Base-by-base conservation (phyloP, 208 protist genomes). In the Crithidia brevicula region DNA sequence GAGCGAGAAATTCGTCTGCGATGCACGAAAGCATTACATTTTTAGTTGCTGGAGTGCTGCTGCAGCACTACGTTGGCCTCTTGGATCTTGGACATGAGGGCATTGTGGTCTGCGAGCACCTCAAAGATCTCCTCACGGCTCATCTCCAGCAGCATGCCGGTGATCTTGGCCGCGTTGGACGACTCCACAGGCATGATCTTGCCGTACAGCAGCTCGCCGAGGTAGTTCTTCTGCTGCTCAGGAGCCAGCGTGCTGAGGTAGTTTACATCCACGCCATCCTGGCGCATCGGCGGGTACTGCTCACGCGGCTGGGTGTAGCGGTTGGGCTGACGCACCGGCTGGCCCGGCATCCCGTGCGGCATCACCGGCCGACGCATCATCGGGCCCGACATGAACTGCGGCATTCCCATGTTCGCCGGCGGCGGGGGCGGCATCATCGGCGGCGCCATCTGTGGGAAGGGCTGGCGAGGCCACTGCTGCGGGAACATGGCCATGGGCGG, bases 101-200 rank as follows among this genome's bases (percentile, higher is more conserved):
- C 67, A 36, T 46, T 68, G 40, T 62, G 51, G 58, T 77, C 50
- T 8, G 77, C 52, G 25, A 93, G 69, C 9, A 93, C 63, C 34
- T 87, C 82, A 13, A 93, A 74, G n/a, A 86, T 89, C 77, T 93
- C 87, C 22, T 71, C 42, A 34, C 70, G 79, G 47, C 89, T 85
- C 83, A 93, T 89, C 72, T 93, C 87, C 10, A 93, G 76, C 31
- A 91, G 81, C 84, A 89, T 89, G 20, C 84, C 87, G 28, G 87
- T 93, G 62, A 93, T 92, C 67, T 93, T 93, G 6, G 82, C 82
- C 2, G 83, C 77, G 27, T 89, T 66, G 22, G 82, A 40, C 34
- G 83, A 33, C 68, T 85, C 65, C 40, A 86, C 22, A 6, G 67
- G 57, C 42, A 83, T 34, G 52, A 93, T 91, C 16, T 67, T 68